phyloP scores from a whole-genome alignment of 2,329 filamentous ascomycete genomes.

The Cercospora sesami region DNA sequence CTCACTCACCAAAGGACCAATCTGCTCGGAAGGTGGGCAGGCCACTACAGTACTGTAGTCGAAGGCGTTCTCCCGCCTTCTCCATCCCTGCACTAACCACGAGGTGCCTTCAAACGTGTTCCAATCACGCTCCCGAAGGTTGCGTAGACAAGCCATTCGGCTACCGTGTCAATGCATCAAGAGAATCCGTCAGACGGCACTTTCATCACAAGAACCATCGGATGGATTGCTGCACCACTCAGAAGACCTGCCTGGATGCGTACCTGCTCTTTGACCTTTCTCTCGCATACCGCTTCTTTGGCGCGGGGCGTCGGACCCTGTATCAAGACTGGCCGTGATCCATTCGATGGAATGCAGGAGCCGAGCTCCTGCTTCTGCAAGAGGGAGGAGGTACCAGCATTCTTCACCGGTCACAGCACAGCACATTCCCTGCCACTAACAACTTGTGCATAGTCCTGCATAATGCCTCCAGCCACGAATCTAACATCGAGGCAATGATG shows the following conservation, averaged over 20 bases:
- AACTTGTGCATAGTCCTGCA: background rate
- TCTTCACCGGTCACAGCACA: background rate
- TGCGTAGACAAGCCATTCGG: background rate
- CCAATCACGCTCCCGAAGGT: background rate
- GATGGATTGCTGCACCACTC: background rate
- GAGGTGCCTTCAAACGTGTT: conserved; percentile 1
- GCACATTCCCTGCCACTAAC: background rate
- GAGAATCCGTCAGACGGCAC: background rate
- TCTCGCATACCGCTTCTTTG: background rate
- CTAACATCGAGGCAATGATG: background rate
- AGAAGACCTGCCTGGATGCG: background rate
- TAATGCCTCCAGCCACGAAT: background rate
- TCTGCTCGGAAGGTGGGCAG: background rate
- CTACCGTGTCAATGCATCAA: background rate
- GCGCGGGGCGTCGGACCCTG: background rate
- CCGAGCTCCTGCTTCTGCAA: background rate
- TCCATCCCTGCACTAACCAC: conserved; percentile 2
- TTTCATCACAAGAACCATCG: background rate
- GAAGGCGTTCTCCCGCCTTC: background rate
- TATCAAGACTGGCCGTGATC: background rate
- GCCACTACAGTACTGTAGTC: background rate
- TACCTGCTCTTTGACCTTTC: background rate
- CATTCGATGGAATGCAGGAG: background rate
- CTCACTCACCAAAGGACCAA: background rate
- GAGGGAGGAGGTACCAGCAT: background rate